phyloP scores from a whole-genome alignment of 345 rosid species.

The Nasturtium officinale region DNA sequence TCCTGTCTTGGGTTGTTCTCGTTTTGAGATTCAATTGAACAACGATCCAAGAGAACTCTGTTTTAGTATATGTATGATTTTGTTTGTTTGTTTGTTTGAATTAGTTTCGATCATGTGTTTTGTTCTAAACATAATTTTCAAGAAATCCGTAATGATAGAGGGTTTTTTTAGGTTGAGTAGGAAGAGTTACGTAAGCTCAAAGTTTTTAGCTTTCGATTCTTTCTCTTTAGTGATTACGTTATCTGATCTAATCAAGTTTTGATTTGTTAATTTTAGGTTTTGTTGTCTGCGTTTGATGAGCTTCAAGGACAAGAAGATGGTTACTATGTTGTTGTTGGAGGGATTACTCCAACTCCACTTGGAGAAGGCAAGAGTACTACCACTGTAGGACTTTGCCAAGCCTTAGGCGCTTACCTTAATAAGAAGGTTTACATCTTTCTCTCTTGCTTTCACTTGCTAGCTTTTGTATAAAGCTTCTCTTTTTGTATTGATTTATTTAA shows the following conservation, averaged over 20 bases:
- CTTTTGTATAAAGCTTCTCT: neutral
- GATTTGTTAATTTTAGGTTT: conserved; percentile 50
- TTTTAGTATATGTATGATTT: neutral
- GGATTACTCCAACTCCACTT: conserved; percentile 98
- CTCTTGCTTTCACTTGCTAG: neutral
- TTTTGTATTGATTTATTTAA: neutral
- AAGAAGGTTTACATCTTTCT: conserved; percentile 62
- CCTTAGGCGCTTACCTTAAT: conserved; percentile 89
- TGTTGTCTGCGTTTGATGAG: conserved; percentile 78
- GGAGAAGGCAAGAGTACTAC: conserved; percentile 99
- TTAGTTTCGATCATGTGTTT: neutral
- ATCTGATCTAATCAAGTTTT: neutral
- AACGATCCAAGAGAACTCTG: conserved; percentile 2
- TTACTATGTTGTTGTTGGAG: conserved; percentile 94
- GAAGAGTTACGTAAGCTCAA: neutral
- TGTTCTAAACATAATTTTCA: neutral
- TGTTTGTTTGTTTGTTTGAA: neutral
- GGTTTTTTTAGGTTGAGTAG: neutral
- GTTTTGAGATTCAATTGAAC: neutral
- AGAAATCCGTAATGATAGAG: neutral
- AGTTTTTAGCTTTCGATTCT: conserved; percentile 8
- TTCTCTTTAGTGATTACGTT: neutral
- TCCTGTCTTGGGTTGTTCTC: conserved; percentile 3
- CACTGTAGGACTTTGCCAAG: conserved; percentile 94
- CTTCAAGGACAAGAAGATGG: conserved; percentile 75